Conservation (phyloP, 2,329 filamentous ascomycete species). For the Intubia oerlemansii region DNA sequence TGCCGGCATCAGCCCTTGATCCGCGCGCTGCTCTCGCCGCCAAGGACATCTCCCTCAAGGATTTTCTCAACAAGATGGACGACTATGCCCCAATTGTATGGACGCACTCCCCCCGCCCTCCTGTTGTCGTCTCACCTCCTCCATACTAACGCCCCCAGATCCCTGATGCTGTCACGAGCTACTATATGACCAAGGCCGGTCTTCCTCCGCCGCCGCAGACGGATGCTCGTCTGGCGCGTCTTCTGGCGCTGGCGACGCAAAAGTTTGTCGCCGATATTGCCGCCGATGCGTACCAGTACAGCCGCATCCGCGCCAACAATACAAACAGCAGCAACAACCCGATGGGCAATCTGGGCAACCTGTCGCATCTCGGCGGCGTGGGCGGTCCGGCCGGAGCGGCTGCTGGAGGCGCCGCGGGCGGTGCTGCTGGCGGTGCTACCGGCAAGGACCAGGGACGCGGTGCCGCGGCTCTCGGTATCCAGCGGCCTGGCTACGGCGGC, state of each 20-base stretch:
- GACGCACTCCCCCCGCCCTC: conserved; percentile 8
- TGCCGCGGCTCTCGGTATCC: conserved; percentile 47
- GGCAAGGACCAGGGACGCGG: conserved; percentile 34
- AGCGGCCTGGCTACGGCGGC: conserved; percentile 63
- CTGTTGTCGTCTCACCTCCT: not conserved
- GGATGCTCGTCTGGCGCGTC: conserved; percentile 71
- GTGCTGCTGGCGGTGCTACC: conserved; percentile 17
- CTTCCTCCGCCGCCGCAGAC: conserved; percentile 84
- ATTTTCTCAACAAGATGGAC: conserved; percentile 92
- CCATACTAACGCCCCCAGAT: conserved; percentile 37
- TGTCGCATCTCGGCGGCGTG: conserved; percentile 48
- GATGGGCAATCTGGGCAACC: conserved; percentile 70
- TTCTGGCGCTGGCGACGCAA: conserved; percentile 91
- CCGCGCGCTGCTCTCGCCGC: conserved; percentile 26
- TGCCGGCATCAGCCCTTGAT: not conserved
- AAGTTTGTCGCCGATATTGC: conserved; percentile 98
- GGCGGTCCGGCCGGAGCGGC: conserved; percentile 42
- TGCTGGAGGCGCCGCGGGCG: conserved; percentile 19
- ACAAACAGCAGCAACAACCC: conserved; percentile 72
- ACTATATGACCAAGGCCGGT: conserved; percentile 91
- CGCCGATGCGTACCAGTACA: conserved; percentile 94
- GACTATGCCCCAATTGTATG: conserved; percentile 91
- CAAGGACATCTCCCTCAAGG: conserved; percentile 80
- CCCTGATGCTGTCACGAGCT: conserved; percentile 89
- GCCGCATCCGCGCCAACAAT: conserved; percentile 82